A percentile compares a stretch with the other conserved stretches of the same genome.
Conservation (phyloP, 2,329 filamentous ascomycete species). For the Botrytis hyacinthi region DNA sequence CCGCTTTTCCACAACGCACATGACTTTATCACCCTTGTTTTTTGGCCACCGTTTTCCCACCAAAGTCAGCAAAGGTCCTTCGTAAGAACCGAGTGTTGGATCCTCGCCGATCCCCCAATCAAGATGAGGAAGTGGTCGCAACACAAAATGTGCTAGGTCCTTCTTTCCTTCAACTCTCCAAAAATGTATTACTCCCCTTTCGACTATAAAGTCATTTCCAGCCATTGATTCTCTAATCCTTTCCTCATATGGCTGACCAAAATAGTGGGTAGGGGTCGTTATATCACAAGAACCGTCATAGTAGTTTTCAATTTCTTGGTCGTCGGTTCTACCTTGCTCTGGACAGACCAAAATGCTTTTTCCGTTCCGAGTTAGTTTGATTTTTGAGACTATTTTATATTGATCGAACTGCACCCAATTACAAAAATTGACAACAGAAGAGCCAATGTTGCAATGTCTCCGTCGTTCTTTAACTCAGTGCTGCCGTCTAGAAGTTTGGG, state of each 20-base stretch:
- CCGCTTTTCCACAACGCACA: constrained; percentile 80
- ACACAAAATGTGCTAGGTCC: constrained; percentile 75
- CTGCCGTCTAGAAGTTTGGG: background rate
- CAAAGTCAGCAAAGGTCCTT: constrained; percentile 57
- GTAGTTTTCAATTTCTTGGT: background rate
- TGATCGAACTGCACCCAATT: background rate
- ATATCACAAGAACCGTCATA: background rate
- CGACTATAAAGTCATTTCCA: constrained; percentile 53
- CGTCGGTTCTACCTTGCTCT: background rate
- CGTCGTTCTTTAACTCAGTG: background rate
- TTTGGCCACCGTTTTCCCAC: constrained; percentile 82
- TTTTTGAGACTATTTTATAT: background rate
- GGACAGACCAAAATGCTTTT: background rate
- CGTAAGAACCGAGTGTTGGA: no score
- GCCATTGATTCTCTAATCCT: fast-evolving
- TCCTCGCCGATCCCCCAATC: no score
- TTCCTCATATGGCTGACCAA: no score
- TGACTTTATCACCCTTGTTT: constrained; percentile 66
- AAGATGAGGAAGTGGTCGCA: constrained; percentile 63
- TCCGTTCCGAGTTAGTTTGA: background rate
- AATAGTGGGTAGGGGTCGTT: background rate
- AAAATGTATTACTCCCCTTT: constrained; percentile 90
- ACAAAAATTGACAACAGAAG: background rate
- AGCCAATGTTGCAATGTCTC: background rate
- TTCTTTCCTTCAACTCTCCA: constrained; percentile 70